These are phyloP conservation scores for Starmerella floricola DNA, from an alignment of 805 yeast species.

Conservation along the genomic window DNA sequence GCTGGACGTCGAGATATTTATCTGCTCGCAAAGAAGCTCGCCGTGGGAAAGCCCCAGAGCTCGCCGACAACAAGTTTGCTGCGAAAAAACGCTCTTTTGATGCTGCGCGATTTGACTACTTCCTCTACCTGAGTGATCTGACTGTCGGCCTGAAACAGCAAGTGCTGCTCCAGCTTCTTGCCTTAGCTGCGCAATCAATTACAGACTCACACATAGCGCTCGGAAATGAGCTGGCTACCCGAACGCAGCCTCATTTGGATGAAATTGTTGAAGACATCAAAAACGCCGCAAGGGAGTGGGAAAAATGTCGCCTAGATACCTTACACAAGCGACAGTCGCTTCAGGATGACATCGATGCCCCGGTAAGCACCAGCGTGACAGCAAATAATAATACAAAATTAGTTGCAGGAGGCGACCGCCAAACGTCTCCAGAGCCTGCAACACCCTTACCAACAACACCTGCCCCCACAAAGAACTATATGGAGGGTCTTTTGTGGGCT, in stretches of 20 bases:
- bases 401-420: background rate
- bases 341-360: slow-evolving; percentile 18
- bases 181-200: slow-evolving; percentile 30
- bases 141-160: slow-evolving; percentile 35
- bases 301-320: slow-evolving; percentile 30
- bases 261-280: slow-evolving; percentile 27
- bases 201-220: slow-evolving; percentile 24
- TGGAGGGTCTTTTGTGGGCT: slow-evolving; percentile 37
- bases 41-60: slow-evolving; percentile 22
- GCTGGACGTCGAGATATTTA: slow-evolving; percentile 35
- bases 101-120: slow-evolving; percentile 34
- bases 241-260: slow-evolving; percentile 27
- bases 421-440: background rate
- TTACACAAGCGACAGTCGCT: slow-evolving; percentile 30
- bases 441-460: background rate
- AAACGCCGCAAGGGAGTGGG: slow-evolving; percentile 30
- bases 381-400: background rate
- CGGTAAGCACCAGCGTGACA: background rate
- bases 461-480: slow-evolving; percentile 15
- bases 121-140: slow-evolving; percentile 31
- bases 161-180: slow-evolving; percentile 29
- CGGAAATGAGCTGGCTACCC: slow-evolving; percentile 23
- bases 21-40: slow-evolving; percentile 26
- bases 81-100: slow-evolving; percentile 33
- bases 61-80: slow-evolving; percentile 31